These are phyloP conservation scores for Salvia rosmarinus DNA, from an alignment of 257 asterid genomes.

Conservation along the genomic window DNA sequence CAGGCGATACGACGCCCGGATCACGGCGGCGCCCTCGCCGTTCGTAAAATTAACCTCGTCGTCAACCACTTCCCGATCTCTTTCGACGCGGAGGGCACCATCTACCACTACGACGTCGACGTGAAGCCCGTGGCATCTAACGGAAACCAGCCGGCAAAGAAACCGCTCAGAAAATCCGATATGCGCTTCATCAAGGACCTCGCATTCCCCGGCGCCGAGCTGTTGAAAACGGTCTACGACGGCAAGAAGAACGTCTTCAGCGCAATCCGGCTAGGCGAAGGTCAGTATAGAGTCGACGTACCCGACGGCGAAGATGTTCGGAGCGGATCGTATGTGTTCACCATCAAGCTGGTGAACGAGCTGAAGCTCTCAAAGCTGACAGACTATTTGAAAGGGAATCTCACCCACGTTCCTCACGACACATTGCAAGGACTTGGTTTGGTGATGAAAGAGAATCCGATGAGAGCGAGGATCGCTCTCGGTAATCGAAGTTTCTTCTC, in stretches of 20 bases:
- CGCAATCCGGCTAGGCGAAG: conserved; percentile 48
- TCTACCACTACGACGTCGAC: conserved; percentile 63
- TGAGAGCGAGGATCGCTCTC: conserved; percentile 37
- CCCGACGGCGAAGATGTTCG: conserved; percentile 47
- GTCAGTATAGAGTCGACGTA: conserved; percentile 42
- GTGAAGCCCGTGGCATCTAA: conserved; percentile 39
- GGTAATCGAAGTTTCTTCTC: conserved; percentile 60
- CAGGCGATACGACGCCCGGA: conserved; percentile 64
- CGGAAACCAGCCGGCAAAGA: conserved; percentile 36
- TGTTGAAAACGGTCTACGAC: conserved; percentile 51
- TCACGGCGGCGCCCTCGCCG: conserved; percentile 47
- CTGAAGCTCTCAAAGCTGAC: conserved; percentile 49
- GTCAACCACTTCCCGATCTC: conserved; percentile 69
- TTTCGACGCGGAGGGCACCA: conserved; percentile 38
- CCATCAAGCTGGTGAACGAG: conserved; percentile 49
- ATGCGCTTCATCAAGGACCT: conserved; percentile 47
- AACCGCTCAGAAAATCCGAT: conserved; percentile 42
- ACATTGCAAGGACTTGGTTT: conserved; percentile 67
- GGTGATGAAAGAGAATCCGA: conserved; percentile 76
- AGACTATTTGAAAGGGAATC: conserved; percentile 52
- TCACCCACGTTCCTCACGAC: conserved; percentile 54
- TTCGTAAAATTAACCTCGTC: conserved; percentile 42
- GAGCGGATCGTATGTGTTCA: conserved; percentile 40
- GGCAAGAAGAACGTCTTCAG: conserved; percentile 74
- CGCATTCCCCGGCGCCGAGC: conserved; percentile 38